Conservation (phyloP, 495 filamentous ascomycete species). For the Tuber brumale region DNA sequence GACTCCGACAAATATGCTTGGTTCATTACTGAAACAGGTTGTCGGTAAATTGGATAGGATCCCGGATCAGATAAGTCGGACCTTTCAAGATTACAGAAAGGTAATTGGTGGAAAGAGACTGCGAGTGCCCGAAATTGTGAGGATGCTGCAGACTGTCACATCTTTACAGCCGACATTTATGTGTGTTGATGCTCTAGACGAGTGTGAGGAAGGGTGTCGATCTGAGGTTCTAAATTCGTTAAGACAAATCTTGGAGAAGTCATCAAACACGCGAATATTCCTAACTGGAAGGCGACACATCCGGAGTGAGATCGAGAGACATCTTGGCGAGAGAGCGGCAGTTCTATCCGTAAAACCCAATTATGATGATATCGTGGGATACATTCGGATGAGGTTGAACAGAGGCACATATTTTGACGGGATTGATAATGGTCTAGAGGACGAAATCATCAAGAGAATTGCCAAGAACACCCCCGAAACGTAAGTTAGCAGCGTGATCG, state of each 20-base stretch:
- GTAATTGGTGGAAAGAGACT: background rate
- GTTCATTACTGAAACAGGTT: background rate
- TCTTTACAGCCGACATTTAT: background rate
- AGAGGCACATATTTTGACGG: background rate
- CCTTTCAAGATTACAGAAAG: background rate
- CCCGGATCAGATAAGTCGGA: background rate
- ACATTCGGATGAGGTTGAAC: background rate
- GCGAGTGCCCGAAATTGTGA: background rate
- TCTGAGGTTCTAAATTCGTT: background rate
- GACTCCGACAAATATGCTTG: too few species aligned
- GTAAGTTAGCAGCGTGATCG: background rate
- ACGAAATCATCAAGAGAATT: background rate
- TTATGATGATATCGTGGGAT: background rate
- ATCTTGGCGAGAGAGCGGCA: background rate
- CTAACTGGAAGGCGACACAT: background rate
- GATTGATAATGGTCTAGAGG: background rate
- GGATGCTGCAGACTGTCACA: background rate
- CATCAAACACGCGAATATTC: background rate
- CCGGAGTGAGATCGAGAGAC: background rate
- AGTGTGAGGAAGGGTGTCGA: background rate
- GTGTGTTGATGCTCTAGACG: background rate
- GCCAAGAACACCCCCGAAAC: background rate
- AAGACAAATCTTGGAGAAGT: background rate
- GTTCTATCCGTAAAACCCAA: background rate
- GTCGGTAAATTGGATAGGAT: background rate